Percentiles rank a stretch among this genome's conserved stretches.
These are phyloP conservation scores for Allomyces macrogynus DNA, from an alignment of 192 early-diverging fungal genomes.

Conservation along the genomic window DNA sequence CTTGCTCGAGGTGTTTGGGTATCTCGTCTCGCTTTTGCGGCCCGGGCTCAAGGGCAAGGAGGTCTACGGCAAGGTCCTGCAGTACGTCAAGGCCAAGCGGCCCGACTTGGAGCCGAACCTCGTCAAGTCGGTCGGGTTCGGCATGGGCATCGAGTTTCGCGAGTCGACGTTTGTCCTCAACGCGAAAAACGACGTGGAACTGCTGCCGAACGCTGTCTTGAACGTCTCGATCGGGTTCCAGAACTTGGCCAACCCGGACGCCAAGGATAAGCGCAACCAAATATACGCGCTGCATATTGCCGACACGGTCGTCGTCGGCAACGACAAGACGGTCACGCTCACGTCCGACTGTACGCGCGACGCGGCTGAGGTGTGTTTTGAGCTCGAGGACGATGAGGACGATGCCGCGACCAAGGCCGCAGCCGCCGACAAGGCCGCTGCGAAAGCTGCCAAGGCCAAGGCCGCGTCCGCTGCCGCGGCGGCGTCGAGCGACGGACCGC, in stretches of 20 bases:
- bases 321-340: conserved; percentile 29
- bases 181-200: conserved; percentile 38
- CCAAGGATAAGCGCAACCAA: conserved; percentile 27
- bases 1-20: conserved; percentile 62
- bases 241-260: conserved; percentile 53
- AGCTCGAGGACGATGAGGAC: conserved; percentile 20
- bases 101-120: conserved; percentile 75
- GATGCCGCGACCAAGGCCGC: conserved; percentile 7
- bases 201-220: conserved; percentile 67
- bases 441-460: neutral
- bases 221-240: conserved; percentile 72
- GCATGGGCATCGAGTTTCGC: conserved; percentile 85
- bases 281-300: conserved; percentile 64
- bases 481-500: conserved; percentile 6
- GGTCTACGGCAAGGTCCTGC: conserved; percentile 48
- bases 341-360: conserved; percentile 18
- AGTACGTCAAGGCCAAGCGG: conserved; percentile 49
- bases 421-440: neutral
- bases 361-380: conserved; percentile 24
- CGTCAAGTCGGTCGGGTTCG: conserved; percentile 69
- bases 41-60: conserved; percentile 54
- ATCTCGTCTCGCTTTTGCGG: conserved; percentile 44
- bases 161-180: conserved; percentile 62
- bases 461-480: conserved; percentile 5
- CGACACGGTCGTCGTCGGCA: conserved; percentile 65